Conservation (phyloP, 1,284 basidiomycete species). For the Rugosomyces carneus region DNA sequence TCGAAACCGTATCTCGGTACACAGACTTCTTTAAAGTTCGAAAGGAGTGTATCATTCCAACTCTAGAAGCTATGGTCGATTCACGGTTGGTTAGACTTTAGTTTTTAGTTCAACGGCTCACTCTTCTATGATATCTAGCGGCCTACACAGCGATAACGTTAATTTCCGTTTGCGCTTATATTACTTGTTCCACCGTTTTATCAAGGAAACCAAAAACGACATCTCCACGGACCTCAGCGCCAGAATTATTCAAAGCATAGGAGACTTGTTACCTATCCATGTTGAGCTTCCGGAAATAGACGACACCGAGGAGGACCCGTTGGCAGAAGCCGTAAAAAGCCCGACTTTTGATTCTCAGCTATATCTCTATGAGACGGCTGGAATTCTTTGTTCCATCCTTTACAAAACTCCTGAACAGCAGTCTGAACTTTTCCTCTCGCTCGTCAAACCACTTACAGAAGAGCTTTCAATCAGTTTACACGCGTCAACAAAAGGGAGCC, state of each 20-base stretch:
- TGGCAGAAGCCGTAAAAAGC: constrained; percentile 77
- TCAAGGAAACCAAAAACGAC: constrained; percentile 79
- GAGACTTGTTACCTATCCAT: constrained; percentile 62
- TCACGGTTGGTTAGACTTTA: constrained; percentile 45
- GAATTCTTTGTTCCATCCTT: constrained; percentile 77
- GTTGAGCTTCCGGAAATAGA: constrained; percentile 65
- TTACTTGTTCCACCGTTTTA: constrained; percentile 93
- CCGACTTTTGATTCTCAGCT: constrained; percentile 86
- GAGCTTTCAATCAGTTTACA: constrained; percentile 71
- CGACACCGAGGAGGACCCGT: constrained; percentile 57
- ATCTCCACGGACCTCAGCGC: constrained; percentile 72
- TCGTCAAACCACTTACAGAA: constrained; percentile 79
- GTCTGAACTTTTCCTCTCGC: constrained; percentile 64
- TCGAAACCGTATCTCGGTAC: constrained; percentile 90
- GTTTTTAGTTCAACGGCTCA: constrained; percentile 1
- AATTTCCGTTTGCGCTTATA: constrained; percentile 77
- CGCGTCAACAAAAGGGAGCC: constrained; percentile 45
- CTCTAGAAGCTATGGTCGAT: constrained; percentile 88
- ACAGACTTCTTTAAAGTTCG: constrained; percentile 95
- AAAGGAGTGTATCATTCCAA: constrained; percentile 79
- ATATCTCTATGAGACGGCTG: constrained; percentile 92
- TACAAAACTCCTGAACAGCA: constrained; percentile 69
- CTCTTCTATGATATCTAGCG: constrained; percentile 48
- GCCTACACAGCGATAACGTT: constrained; percentile 77
- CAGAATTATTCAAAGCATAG: constrained; percentile 70